Conservation (phyloP, 1,284 basidiomycete species). For the Moesziomyces sp. region DNA sequence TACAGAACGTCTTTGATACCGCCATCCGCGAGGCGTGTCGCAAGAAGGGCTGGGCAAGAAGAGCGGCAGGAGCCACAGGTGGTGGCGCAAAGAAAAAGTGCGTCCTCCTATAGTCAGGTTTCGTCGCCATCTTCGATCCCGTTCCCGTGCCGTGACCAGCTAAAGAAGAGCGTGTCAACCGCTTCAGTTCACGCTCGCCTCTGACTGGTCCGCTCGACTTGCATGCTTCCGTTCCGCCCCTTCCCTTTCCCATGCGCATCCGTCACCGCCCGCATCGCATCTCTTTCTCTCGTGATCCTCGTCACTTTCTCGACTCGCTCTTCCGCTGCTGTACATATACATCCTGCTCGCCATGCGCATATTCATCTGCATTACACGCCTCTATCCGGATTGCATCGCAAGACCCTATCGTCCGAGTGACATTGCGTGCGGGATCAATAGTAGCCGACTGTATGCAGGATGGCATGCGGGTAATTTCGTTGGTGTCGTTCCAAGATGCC, state of each 20-base stretch:
- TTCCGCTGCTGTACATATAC: slow-evolving; percentile 8
- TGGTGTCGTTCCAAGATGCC: slow-evolving; percentile 84
- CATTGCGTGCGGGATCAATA: slow-evolving; percentile 36
- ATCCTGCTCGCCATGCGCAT: background rate
- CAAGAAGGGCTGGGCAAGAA: slow-evolving; percentile 44
- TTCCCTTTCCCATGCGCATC: background rate
- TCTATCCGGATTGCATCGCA: background rate
- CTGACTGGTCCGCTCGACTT: background rate
- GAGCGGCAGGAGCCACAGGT: slow-evolving; percentile 34
- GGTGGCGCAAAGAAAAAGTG: slow-evolving; percentile 76
- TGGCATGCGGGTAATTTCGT: slow-evolving; percentile 87
- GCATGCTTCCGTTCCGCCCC: background rate
- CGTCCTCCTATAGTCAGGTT: slow-evolving; percentile 74
- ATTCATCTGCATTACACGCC: slow-evolving; percentile 5
- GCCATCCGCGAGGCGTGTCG: slow-evolving; percentile 82
- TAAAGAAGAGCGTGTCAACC: background rate
- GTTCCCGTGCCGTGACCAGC: background rate
- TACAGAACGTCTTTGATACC: slow-evolving; percentile 90
- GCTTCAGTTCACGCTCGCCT: background rate
- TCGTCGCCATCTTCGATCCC: no score
- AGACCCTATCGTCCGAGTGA: no score
- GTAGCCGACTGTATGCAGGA: slow-evolving; percentile 79
- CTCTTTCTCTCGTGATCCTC: background rate
- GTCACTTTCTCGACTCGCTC: background rate
- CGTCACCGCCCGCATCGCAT: background rate